Evolutionary conservation across 306 rosid species (phyloP), one percentile per base, ranked within the genome.

Genomic region (Styphnolobium japonicum): DNA sequence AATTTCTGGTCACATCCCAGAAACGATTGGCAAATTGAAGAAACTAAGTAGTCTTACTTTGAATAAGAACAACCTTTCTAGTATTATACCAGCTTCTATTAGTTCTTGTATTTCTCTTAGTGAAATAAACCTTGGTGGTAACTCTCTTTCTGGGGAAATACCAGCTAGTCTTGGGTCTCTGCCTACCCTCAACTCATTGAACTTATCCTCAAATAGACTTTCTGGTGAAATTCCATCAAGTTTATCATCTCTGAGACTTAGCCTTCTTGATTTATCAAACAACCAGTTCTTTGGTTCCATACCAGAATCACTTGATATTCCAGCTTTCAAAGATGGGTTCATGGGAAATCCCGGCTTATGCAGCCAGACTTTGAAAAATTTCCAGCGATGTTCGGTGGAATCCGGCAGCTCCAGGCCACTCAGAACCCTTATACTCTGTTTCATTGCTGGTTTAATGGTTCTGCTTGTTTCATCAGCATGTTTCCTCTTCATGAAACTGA

Each of bases 291-390:
- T 22, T 42, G 98, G 98, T 31, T 82, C 83, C 52, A 85, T 94
- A 71, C 98, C 98, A 3, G 88, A 79, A 1, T 81, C 90, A 23
- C 81, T 94, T 0, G 86, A 92, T 45, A 89, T 91, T 65, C 48
- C 58, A 69, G 94, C 90, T 46, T 94, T 86, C 61, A 79, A 58
- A 61, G 91, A 80, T 34, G 91, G 94, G 42, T 90, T 94, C 73
- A 65, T 4, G 45, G 90, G 92, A 72, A 94, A 94, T 82, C 97
- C 98, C 42, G 91, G 93, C 65, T 82, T 94, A 68, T 94, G 98
- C 78, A 81, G 94, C 76, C 79, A 84, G 67, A 83, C 80, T 79
- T 36, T 85, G 79, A 19, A 80, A 45, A 69, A 71, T 46, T 80
- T 90, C 70, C 67, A 53, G 61, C 53, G 78, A 43, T 94, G 98